Base-by-base conservation (phyloP, 202 grass and related monocot species). In the Zoysia matrella region DNA sequence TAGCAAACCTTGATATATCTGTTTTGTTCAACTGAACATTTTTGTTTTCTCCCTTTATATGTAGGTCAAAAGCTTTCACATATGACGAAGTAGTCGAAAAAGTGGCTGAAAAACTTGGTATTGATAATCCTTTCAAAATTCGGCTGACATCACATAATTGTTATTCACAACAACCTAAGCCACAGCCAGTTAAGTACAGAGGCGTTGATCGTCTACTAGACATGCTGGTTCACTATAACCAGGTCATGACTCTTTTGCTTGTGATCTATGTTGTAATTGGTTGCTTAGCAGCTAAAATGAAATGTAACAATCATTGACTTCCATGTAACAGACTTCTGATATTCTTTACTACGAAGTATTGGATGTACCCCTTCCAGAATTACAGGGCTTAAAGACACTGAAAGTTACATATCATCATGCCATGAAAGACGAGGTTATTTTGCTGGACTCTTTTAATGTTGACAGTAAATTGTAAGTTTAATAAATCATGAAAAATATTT, bases 291-390 rank as follows among this genome's bases (percentile, higher is more conserved):
- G 65, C 14, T 39, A 36, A 74, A 66, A 6, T 58, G 52, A 69
- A 57, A 22, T 69, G 53, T 88, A 62, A 85, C 77, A 91, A 52
- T 75, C 8, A 45, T 77, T 81, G 46, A 66, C 13, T 79, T 15
- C 78, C 51, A 50, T 86, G 74, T 41, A 52, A 61, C 92, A 99
- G 96, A 99, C 93, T 85, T 92, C 96, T 85, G 96, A 99, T 84
- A 91, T 99, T 89, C 83, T 99, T 75, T 99, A 99, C 80, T 99
- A 99, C 43, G 96, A 99, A 76, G 87, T 99, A 78, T 78, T 99
- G 89, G 96, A 99, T 80, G 92, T 99, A 79, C 96, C 96, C 57
- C 87, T 99, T 73, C 93, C 96, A 30, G 96, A 99, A 83, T 95
- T 99, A 83, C 96, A 99, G 89, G 91, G 90, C 8, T 81, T 99